Conservation (phyloP, 73 alveolate species). For the Urostyla sp. region DNA sequence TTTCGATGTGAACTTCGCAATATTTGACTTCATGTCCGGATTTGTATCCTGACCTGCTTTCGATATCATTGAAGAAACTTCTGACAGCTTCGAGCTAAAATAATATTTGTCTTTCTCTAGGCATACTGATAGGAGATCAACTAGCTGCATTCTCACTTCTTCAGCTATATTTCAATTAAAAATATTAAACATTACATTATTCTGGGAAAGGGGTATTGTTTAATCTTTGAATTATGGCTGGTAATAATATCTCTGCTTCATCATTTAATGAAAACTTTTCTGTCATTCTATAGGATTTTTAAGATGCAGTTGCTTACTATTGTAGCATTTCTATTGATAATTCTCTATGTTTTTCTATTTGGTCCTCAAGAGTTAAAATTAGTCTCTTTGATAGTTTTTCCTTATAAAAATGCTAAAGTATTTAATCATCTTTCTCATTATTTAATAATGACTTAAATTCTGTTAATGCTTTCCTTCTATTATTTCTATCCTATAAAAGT, state of each 20-base stretch:
- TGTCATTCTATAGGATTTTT: conserved; percentile 15
- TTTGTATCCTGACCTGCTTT: conserved; percentile 53
- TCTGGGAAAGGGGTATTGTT: conserved; percentile 62
- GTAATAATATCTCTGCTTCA: conserved; percentile 59
- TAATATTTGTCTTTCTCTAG: conserved; percentile 18
- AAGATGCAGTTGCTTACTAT: conserved; percentile 12
- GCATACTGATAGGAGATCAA: conserved; percentile 47
- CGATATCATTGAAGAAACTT: conserved; percentile 47
- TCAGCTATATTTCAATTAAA: conserved; percentile 50
- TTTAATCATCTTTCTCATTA: conserved; percentile 47
- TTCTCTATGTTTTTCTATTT: conserved; percentile 58
- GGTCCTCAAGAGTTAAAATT: conserved; percentile 53
- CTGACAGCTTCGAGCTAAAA: conserved; percentile 50
- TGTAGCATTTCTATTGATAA: conserved; percentile 49
- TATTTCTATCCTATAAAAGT: conserved; percentile 53
- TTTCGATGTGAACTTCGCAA: conserved; percentile 37
- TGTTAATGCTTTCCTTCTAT: conserved; percentile 48
- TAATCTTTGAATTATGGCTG: conserved; percentile 57
- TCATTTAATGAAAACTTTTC: conserved; percentile 60
- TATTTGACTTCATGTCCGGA: conserved; percentile 58
- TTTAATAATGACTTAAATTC: conserved; percentile 20
- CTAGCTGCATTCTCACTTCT: conserved; percentile 59
- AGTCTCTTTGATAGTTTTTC: conserved; percentile 51
- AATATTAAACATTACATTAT: conserved; percentile 6
- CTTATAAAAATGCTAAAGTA: conserved; percentile 51